phyloP scores from a whole-genome alignment of 2,329 filamentous ascomycete species.

The Ascochyta lentis region DNA sequence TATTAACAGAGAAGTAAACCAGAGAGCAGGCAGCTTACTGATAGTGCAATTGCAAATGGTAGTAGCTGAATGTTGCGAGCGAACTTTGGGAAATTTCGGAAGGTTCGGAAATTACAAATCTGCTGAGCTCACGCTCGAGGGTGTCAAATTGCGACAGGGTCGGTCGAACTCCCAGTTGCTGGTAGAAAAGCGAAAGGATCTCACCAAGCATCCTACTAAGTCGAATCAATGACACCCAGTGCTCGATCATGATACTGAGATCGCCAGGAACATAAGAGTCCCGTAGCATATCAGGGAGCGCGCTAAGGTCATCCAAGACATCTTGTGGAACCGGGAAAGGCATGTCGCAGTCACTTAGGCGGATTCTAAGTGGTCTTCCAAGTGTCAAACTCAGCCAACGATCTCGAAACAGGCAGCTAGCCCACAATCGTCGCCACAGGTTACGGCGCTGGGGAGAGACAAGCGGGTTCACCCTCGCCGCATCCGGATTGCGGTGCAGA shows the following conservation, averaged over 20 bases:
- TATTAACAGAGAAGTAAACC: not conserved
- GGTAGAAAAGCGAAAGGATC: conserved; percentile 3
- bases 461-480: not conserved
- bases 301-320: not conserved
- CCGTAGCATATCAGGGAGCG: not conserved
- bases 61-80: conserved; percentile 3
- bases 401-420: conserved; percentile 11
- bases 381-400: conserved; percentile 14
- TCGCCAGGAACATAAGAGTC: not conserved
- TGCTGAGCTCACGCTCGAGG: not conserved
- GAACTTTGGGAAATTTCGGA: not conserved
- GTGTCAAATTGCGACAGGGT: not conserved
- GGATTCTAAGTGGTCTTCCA: conserved; percentile 7
- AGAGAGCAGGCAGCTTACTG: not conserved
- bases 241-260: not conserved
- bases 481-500: conserved; percentile 11
- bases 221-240: conserved; percentile 3
- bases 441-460: conserved; percentile 2
- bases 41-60: conserved; percentile 8
- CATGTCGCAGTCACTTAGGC: conserved; percentile 12
- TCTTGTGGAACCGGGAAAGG: conserved; percentile 1
- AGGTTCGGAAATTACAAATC: not conserved
- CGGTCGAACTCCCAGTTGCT: not conserved
- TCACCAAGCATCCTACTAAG: conserved; percentile 6
- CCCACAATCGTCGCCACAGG: conserved; percentile 11